Evolutionary conservation across 164 flowering plant species (phyloP), one percentile per base, ranked within the genome.

Genomic region (Vitis rupestris): DNA sequence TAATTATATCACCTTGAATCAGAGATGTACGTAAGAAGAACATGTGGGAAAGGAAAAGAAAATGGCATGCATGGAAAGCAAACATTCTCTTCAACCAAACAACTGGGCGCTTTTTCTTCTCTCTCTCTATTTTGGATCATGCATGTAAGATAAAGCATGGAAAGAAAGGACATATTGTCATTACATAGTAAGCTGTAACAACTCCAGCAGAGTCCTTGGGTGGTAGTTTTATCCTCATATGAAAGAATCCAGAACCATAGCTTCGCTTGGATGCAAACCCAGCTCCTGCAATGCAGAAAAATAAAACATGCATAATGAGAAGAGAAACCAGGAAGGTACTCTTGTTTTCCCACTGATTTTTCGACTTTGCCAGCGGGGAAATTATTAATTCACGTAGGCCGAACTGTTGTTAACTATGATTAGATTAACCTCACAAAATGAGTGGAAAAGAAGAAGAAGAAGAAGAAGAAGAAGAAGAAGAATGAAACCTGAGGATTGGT

Each of bases 141-240:
- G 7, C 44, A 44, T 16, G 8, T 48, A 14, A 23, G 16, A 16
- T n/a, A 12, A 23, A 23, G 27, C 27, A 23, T 23, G 27, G 4
- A 14, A 16, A 13, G 44, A 65, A 23, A 13, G 60, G 49, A n/a
- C 27, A 8, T 15, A 2, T 9, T 6, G 8, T 56, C 1, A 70
- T 63, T 80, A 87, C 92, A 69, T 89, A 88, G 65, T 78, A 90
- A 47, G 93, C 76, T 17, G 90, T 88, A 23, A 91, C 87, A 59
- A 86, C 82, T 70, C 90, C 93, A 9, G 84, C 83, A 48, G 88
- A 74, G 61, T 82, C 77, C 64, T 50, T 63, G 2, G 30, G 74
- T 0, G 90, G 90, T 27, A 87, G n/a, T 71, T 88, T 90, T 0
- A 88, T 80, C 66, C 64, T 75, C 85, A 88, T 8, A 23, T 71